Base-by-base conservation (phyloP, 2,329 filamentous ascomycete genomes). In the Dactylellina drechsleri region DNA sequence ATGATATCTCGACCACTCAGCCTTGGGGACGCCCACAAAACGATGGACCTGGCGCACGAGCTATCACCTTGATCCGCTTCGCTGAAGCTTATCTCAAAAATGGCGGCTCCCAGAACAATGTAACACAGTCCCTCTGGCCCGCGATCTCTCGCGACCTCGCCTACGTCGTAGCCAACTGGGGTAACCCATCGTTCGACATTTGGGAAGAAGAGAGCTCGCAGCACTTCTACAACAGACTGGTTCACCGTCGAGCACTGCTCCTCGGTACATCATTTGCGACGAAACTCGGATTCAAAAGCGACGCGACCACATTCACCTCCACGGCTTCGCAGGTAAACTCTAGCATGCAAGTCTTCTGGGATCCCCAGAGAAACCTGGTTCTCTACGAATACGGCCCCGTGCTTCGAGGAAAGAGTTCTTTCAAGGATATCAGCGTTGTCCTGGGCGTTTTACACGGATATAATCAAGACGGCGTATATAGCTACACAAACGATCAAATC, bases 141-240 rank as follows among this genome's bases (percentile, higher is more conserved):
- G 36, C 68, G 18, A 77, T 79, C 54, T 77, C 77, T 31, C 72
- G 77, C 78, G 92, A 95, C 79, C 85, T 96, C 40, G 85, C 85
- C 52, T 95, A 94, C 77, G 88, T 92, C 5, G 86, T 88, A 0
- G 87, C 92, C 79, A 91, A 92, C 83, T 92, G 90, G 88, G 83
- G 87, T 86, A 74, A 82, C 85, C 62, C 85, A 26, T 72, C 85
- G 2, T 95, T 88, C 79, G 92, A 96, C 81, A 85, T 96, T 2
- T 95, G 92, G 92, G 92, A 95, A 81, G 92, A 95, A 81, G 87
- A 93, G 13, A 83, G 85, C 23, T 90, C 91, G 47, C 89, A 87
- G 45, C 93, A 91, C 0, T 95, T 93, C 84, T 96, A 95, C 82
- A 94, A 92, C 0, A 83, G 89, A 40, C 87, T 88, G 2, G 86